Evolutionary conservation across 805 yeast genomes (phyloP).

Genomic region (Zygoascus bituminiphila): DNA sequence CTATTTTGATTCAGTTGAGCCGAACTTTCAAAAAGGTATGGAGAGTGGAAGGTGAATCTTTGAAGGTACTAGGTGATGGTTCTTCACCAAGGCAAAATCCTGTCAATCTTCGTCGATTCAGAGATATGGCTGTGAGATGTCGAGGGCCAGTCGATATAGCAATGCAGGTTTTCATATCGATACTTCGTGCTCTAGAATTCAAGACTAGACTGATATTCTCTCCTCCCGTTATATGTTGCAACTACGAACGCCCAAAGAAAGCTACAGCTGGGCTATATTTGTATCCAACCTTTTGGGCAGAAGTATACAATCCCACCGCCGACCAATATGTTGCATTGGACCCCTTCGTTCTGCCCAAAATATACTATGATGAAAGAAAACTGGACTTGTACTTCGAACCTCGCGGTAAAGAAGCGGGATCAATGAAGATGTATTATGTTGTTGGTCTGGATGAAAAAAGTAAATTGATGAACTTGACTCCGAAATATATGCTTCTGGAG

Average conservation of each 20-base stretch:
- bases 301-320: neutral
- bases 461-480: slow-evolving; percentile 62
- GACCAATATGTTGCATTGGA: neutral
- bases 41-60: neutral
- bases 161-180: neutral
- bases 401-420: slow-evolving; percentile 33
- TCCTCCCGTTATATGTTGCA: neutral
- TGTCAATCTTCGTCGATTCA: neutral
- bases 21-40: neutral
- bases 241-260: neutral
- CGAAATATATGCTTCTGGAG: slow-evolving; percentile 44
- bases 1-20: neutral
- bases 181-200: neutral
- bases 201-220: neutral
- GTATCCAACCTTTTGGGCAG: slow-evolving; percentile 2
- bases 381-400: slow-evolving; percentile 48
- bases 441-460: slow-evolving; percentile 57
- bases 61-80: neutral
- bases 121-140: neutral
- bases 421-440: slow-evolving; percentile 45
- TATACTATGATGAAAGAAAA: neutral
- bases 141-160: neutral
- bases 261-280: neutral
- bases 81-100: neutral
- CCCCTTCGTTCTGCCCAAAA: neutral